These are phyloP conservation scores for Ajuga chamaepitys DNA, from an alignment of 257 asterid species.

Conservation along the genomic window DNA sequence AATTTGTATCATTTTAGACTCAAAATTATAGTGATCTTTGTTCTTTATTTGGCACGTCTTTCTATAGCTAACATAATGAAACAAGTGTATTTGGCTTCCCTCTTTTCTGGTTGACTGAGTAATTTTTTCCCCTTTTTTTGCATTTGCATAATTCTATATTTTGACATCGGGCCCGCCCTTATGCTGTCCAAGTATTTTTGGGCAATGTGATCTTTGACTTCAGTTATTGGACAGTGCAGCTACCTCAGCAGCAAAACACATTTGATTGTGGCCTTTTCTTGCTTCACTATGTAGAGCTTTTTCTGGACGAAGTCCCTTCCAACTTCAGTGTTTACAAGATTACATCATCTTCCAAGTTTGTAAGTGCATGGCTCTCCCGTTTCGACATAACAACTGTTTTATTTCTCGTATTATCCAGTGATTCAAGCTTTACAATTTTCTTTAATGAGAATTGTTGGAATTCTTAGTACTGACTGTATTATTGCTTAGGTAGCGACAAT, in stretches of 20 bases:
- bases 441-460: not conserved
- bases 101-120: constrained; percentile 6
- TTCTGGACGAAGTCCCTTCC: constrained; percentile 71
- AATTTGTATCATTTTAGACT: not conserved
- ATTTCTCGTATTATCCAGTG: not conserved
- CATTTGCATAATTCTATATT: constrained; percentile 5
- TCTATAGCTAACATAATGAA: not conserved
- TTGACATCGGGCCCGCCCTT: not conserved
- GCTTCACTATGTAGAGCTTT: constrained; percentile 87
- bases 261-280: constrained; percentile 94
- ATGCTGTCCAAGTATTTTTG: not conserved
- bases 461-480: not conserved
- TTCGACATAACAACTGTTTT: constrained; percentile 1
- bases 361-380: constrained; percentile 34
- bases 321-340: constrained; percentile 61
- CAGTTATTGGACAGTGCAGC: constrained; percentile 37
- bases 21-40: not conserved
- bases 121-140: not conserved
- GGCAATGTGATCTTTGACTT: constrained; percentile 18
- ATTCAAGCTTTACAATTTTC: not conserved
- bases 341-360: constrained; percentile 54
- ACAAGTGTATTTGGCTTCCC: not conserved
- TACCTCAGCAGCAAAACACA: constrained; percentile 89
- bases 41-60: not conserved
- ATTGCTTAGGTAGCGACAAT: not conserved